Conservation (phyloP, 2,329 filamentous ascomycete species). For the Cytospora piceicola region DNA sequence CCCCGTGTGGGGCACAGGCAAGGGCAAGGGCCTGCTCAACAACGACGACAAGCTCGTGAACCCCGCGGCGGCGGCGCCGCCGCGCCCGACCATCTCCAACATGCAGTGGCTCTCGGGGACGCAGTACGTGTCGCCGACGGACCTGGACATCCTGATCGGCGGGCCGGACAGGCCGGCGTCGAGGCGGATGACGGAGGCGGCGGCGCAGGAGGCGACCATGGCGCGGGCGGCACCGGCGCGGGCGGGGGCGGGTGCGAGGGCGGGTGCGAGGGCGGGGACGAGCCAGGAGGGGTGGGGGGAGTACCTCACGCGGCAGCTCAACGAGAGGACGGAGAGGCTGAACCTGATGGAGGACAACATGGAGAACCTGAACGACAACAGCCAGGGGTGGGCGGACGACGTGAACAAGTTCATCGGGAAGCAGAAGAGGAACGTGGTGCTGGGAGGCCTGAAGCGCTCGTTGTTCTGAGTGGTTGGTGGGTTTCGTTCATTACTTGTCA, state of each 20-base stretch:
- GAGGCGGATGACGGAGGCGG: conserved; percentile 83
- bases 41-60: conserved; percentile 79
- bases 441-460: conserved; percentile 69
- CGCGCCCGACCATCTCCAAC: conserved; percentile 91
- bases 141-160: conserved; percentile 89
- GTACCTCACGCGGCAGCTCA: conserved; percentile 84
- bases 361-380: conserved; percentile 79
- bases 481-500: not conserved
- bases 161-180: conserved; percentile 86
- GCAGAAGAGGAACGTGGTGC: conserved; percentile 84
- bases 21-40: conserved; percentile 56
- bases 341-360: conserved; percentile 82
- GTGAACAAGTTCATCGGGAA: conserved; percentile 83
- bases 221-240: conserved; percentile 43
- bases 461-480: conserved; percentile 44
- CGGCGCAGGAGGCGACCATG: conserved; percentile 72
- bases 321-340: conserved; percentile 87
- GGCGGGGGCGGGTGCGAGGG: conserved; percentile 38
- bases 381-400: conserved; percentile 82
- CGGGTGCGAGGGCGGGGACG: conserved; percentile 31
- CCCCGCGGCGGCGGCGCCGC: conserved; percentile 70
- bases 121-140: conserved; percentile 82
- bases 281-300: conserved; percentile 70
- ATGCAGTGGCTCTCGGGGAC: conserved; percentile 97
- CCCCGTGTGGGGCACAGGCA: conserved; percentile 81